Conservation (phyloP, 2,329 filamentous ascomycete species). For the Pyricularia sp. region DNA sequence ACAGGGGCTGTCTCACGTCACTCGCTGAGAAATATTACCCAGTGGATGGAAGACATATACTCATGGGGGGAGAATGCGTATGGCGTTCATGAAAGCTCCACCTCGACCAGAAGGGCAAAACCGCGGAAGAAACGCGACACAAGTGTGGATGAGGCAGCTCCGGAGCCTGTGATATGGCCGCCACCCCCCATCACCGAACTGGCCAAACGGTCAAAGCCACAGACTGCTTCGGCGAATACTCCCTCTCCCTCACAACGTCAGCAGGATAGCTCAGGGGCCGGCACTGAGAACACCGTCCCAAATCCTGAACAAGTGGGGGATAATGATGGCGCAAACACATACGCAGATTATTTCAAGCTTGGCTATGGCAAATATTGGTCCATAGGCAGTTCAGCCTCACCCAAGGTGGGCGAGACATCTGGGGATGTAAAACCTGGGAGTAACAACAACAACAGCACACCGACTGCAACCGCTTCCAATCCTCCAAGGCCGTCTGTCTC, state of each 20-base stretch:
- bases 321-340: slow-evolving; percentile 37
- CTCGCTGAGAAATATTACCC: slow-evolving; percentile 63
- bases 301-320: slow-evolving; percentile 13
- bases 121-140: slow-evolving; percentile 23
- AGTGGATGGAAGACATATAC: slow-evolving; percentile 87
- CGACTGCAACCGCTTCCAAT: background rate
- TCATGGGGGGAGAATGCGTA: slow-evolving; percentile 77
- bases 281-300: background rate
- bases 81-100: slow-evolving; percentile 71
- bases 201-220: slow-evolving; percentile 8
- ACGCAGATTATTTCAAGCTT: slow-evolving; percentile 56
- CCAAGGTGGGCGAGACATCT: background rate
- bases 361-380: slow-evolving; percentile 62
- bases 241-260: background rate
- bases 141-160: background rate
- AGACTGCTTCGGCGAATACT: slow-evolving; percentile 1
- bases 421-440: background rate
- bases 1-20: slow-evolving; percentile 61
- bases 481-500: background rate
- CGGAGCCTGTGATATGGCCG: slow-evolving; percentile 9
- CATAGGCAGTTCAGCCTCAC: slow-evolving; percentile 22
- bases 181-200: slow-evolving; percentile 14
- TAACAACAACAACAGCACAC: background rate
- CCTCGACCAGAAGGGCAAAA: slow-evolving; percentile 46
- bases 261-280: background rate